Evolutionary conservation across 1,139 yeast species (phyloP).

Genomic region (Suhomyces maxii): DNA sequence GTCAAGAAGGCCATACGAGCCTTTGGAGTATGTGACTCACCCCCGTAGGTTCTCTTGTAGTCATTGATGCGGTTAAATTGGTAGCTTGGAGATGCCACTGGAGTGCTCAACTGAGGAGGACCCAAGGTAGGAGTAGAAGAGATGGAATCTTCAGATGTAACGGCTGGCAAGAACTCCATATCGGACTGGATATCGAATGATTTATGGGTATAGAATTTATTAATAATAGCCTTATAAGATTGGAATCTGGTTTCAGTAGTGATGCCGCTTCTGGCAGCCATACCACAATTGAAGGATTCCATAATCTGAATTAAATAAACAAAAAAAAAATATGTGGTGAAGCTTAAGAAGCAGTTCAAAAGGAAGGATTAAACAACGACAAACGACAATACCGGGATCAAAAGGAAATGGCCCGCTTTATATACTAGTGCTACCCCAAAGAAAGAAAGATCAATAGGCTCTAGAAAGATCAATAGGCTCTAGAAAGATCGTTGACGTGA

Average conservation of each 20-base stretch:
- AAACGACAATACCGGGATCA: background rate
- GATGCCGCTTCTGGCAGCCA: background rate
- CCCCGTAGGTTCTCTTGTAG: conserved; percentile 4
- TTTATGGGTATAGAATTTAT: conserved; percentile 60
- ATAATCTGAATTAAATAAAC: no score
- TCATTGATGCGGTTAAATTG: conserved; percentile 14
- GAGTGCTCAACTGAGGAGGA: conserved; percentile 6
- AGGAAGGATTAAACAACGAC: no score
- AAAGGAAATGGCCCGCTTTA: background rate
- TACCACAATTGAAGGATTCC: background rate
- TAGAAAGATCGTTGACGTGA: background rate
- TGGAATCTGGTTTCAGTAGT: conserved; percentile 14
- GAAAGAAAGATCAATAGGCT: background rate
- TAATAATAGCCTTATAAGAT: conserved; percentile 31
- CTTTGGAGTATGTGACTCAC: conserved; percentile 15
- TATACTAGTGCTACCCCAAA: background rate
- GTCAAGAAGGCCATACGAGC: conserved; percentile 16
- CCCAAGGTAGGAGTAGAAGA: conserved; percentile 1
- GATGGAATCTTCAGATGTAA: conserved; percentile 20
- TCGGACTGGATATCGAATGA: conserved; percentile 74
- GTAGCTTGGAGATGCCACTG: conserved; percentile 12
- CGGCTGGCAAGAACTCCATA: conserved; percentile 63
- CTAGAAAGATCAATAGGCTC: background rate
- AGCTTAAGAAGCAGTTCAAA: no score
- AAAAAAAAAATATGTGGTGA: no score